phyloP scores from a whole-genome alignment of 2,329 filamentous ascomycete genomes.

The Colletotrichum lindemuthianum region DNA sequence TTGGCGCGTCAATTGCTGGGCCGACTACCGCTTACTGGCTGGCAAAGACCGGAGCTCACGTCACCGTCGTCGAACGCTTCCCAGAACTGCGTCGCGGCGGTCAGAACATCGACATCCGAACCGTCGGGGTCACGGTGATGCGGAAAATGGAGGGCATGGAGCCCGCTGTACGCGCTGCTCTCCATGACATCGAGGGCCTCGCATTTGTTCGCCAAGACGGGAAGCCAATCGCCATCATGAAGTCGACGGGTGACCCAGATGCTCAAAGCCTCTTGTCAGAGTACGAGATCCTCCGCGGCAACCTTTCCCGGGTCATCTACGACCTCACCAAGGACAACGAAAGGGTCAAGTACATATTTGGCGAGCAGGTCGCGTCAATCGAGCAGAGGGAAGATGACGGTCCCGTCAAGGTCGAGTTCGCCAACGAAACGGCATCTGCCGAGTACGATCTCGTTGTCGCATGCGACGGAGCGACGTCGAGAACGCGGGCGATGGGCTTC shows the following conservation, averaged over 20 bases:
- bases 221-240: slow-evolving; percentile 24
- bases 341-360: slow-evolving; percentile 43
- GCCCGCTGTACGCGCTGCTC: slow-evolving; percentile 51
- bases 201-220: slow-evolving; percentile 53
- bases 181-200: slow-evolving; percentile 57
- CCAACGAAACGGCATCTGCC: slow-evolving; percentile 47
- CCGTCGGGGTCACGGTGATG: slow-evolving; percentile 59
- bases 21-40: slow-evolving; percentile 62
- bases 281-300: slow-evolving; percentile 65
- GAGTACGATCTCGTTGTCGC: slow-evolving; percentile 63
- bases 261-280: slow-evolving; percentile 55
- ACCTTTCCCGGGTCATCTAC: slow-evolving; percentile 57
- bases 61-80: slow-evolving; percentile 55
- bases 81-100: slow-evolving; percentile 56
- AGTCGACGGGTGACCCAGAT: neutral
- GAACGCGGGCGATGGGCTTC: slow-evolving; percentile 42
- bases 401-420: slow-evolving; percentile 46
- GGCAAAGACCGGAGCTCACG: slow-evolving; percentile 46
- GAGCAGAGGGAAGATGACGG: slow-evolving; percentile 37
- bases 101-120: slow-evolving; percentile 64
- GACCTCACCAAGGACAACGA: slow-evolving; percentile 41
- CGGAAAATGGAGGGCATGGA: slow-evolving; percentile 60
- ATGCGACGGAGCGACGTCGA: slow-evolving; percentile 63
- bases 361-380: slow-evolving; percentile 43
- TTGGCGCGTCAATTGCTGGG: slow-evolving; percentile 49